phyloP scores from a whole-genome alignment of 2,329 filamentous ascomycete species.

The Didymella pinodella region DNA sequence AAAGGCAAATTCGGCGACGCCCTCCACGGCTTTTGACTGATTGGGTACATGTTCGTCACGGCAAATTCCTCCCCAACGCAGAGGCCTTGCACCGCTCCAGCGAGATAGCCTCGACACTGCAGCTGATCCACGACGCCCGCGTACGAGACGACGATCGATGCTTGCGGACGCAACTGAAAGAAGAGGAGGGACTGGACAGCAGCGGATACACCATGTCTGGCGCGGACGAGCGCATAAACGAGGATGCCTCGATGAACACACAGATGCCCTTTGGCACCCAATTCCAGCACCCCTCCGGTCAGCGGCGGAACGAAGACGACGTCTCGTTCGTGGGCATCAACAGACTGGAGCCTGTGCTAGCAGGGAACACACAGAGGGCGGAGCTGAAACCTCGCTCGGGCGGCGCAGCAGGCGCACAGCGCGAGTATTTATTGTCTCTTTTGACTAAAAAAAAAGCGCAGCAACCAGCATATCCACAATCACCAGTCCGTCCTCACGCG shows the following conservation, averaged over 20 bases:
- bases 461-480: neutral
- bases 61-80: neutral
- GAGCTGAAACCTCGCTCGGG: slow-evolving; percentile 20
- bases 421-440: neutral
- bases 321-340: slow-evolving; percentile 25
- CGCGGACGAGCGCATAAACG: slow-evolving; percentile 3
- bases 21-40: slow-evolving; percentile 19
- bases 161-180: slow-evolving; percentile 18
- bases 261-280: slow-evolving; percentile 38
- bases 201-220: slow-evolving; percentile 16
- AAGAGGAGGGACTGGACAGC: slow-evolving; percentile 1
- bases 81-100: slow-evolving; percentile 19
- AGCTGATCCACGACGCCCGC: slow-evolving; percentile 25
- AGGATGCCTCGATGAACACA: slow-evolving; percentile 19
- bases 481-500: neutral
- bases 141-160: slow-evolving; percentile 27
- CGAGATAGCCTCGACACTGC: slow-evolving; percentile 14
- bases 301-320: slow-evolving; percentile 12
- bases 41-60: slow-evolving; percentile 15
- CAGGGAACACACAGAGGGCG: slow-evolving; percentile 28
- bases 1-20: slow-evolving; percentile 16
- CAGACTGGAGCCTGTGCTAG: slow-evolving; percentile 31
- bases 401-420: neutral
- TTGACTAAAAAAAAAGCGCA: neutral
- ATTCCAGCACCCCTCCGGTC: slow-evolving; percentile 17